These are phyloP conservation scores for Anthracocystis walkeri DNA, from an alignment of 1,284 basidiomycete genomes.

Conservation along the genomic window DNA sequence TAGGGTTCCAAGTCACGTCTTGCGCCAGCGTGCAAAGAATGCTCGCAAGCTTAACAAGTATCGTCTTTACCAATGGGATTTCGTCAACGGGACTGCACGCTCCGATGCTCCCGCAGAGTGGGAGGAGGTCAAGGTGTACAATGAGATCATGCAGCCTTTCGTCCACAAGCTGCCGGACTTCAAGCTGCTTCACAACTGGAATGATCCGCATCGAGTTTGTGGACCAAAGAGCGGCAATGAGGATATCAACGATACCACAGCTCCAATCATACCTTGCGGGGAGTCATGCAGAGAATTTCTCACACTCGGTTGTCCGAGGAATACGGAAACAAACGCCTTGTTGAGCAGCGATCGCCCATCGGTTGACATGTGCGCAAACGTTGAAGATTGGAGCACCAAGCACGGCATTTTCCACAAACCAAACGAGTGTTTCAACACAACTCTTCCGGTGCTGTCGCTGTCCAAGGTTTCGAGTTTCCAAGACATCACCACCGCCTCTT, in stretches of 20 bases:
- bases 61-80: slow-evolving; percentile 22
- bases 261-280: not conserved
- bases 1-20: slow-evolving; percentile 10
- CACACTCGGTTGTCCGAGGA: slow-evolving; percentile 17
- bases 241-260: slow-evolving; percentile 10
- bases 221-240: slow-evolving; percentile 15
- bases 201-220: slow-evolving; percentile 24
- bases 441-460: slow-evolving; percentile 22
- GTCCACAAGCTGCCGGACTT: slow-evolving; percentile 25
- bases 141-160: slow-evolving; percentile 28
- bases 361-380: slow-evolving; percentile 25
- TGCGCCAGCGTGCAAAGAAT: slow-evolving; percentile 22
- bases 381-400: slow-evolving; percentile 11
- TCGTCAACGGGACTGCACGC: slow-evolving; percentile 19
- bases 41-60: slow-evolving; percentile 5
- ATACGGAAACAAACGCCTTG: slow-evolving; percentile 9
- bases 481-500: slow-evolving; percentile 37
- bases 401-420: slow-evolving; percentile 21
- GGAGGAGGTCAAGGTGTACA: not conserved
- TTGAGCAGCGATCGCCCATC: slow-evolving; percentile 30
- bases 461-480: slow-evolving; percentile 26
- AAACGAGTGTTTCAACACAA: slow-evolving; percentile 22
- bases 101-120: slow-evolving; percentile 6
- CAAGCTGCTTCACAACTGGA: slow-evolving; percentile 31
- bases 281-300: slow-evolving; percentile 4